Evolutionary conservation across 1,284 basidiomycete genomes (phyloP).

Genomic region (Ceratobasidium sp.): DNA sequence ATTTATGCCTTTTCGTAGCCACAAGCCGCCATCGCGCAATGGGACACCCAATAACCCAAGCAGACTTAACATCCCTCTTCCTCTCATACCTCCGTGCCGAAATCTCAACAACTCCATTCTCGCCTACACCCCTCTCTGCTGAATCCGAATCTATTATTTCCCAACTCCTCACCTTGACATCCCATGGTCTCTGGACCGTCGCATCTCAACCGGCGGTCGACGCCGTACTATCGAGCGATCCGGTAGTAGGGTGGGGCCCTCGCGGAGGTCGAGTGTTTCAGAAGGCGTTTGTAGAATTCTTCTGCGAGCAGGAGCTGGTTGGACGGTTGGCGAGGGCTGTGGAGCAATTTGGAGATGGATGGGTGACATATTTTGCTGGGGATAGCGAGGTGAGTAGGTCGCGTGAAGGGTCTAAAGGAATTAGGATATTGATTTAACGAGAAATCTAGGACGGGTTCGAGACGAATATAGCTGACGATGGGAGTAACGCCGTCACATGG

Average conservation of each 20-base stretch:
- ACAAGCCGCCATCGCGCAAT: constrained; percentile 74
- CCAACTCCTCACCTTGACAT: constrained; percentile 86
- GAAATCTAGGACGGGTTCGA: constrained; percentile 83
- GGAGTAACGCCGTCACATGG: constrained; percentile 99
- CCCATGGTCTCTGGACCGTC: constrained; percentile 93
- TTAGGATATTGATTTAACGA: neutral
- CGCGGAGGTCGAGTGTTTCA: constrained; percentile 96
- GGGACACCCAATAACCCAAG: constrained; percentile 79
- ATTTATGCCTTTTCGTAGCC: constrained; percentile 59
- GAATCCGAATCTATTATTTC: constrained; percentile 88
- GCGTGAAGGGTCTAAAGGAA: neutral
- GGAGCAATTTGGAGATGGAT: constrained; percentile 64
- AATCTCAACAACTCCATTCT: constrained; percentile 90
- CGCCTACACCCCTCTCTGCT: constrained; percentile 84
- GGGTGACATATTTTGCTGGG: constrained; percentile 88
- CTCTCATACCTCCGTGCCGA: constrained; percentile 78
- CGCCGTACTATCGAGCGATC: constrained; percentile 87
- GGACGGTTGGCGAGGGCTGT: constrained; percentile 70
- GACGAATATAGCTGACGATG: constrained; percentile 91
- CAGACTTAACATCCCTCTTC: constrained; percentile 81
- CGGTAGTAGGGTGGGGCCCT: constrained; percentile 94
- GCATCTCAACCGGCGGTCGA: constrained; percentile 99
- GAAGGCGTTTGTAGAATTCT: constrained; percentile 82
- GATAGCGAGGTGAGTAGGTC: constrained; percentile 70
- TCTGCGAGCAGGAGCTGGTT: constrained; percentile 75